Base-by-base conservation (phyloP, 371 early-diverging fungal genomes). In the Dichotomocladium elegans region DNA sequence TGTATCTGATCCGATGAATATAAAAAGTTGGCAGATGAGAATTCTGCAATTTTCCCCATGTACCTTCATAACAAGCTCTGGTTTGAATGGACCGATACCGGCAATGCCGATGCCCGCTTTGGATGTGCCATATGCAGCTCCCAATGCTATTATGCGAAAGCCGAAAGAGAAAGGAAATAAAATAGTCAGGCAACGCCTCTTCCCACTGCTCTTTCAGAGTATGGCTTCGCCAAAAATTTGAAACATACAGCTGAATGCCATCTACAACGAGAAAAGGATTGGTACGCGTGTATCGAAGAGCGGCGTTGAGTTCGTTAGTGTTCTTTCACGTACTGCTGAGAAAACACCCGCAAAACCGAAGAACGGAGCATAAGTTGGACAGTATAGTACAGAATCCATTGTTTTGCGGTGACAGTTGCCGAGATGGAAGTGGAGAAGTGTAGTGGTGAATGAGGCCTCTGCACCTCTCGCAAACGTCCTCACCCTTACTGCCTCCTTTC, bases 241-340 rank as follows among this genome's bases (percentile, higher is more conserved):
- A 44, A 21, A 86, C 91, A 84, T 90, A 96, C 98, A 91, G 77
- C 88, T 89, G 70, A 98, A 96, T 48, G 94, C 90, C 53, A 95
- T 94, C 56, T 56, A 48, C n/a, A 19, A 44, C 29, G 29, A n/a
- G n/a, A n/a, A n/a, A n/a, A n/a, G n/a, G n/a, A n/a, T n/a, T n/a
- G n/a, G n/a, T n/a, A 44, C 27, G 27, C 45, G 45, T 29, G 45
- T 44, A n/a, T n/a, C n/a, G n/a, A n/a, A n/a, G n/a, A n/a, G n/a
- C 45, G 29, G 45, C 17, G 1, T 42, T 42, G 15, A 17, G 26
- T 43, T 8, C 9, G n/a, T 40, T 40, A 43, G 43, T n/a, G 6
- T 41, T 14, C n/a, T 15, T 15, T 41, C 41, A 44, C 45, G 27
- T 75, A 75, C 75, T 26, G 75, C 63, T 53, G 67, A 53, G 49